Evolutionary conservation across 179 eudicot species (phyloP).

Genomic region (Corrigiola litoralis): DNA sequence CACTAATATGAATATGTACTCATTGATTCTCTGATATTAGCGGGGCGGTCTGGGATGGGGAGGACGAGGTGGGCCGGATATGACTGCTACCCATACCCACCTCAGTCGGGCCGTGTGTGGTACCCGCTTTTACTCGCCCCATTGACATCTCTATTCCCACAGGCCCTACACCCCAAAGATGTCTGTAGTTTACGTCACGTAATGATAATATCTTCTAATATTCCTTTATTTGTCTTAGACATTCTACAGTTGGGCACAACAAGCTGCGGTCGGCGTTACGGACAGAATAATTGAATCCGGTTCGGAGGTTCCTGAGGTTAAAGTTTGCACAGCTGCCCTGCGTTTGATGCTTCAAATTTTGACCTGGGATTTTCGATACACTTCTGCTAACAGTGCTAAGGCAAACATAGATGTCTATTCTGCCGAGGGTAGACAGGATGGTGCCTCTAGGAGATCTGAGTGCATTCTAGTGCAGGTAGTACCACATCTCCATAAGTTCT

Average conservation of each 20-base stretch:
- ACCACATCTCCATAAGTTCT: conserved; percentile 3
- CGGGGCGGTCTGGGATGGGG: too few species aligned
- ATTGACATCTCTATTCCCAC: too few species aligned
- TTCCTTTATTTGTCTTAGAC: conserved; percentile 38
- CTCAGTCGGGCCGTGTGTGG: too few species aligned
- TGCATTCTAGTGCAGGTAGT: conserved; percentile 75
- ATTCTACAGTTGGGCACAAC: conserved; percentile 88
- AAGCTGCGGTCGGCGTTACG: conserved; percentile 70
- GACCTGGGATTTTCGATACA: conserved; percentile 76
- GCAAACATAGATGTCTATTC: conserved; percentile 50
- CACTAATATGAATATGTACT: too few species aligned
- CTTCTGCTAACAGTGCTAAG: conserved; percentile 39
- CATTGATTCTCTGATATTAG: too few species aligned
- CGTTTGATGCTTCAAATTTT: conserved; percentile 93
- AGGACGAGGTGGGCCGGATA: too few species aligned
- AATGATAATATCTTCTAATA: not conserved
- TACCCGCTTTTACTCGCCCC: too few species aligned
- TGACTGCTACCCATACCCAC: too few species aligned
- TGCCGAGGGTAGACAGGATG: conserved; percentile 43
- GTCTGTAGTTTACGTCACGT: not conserved
- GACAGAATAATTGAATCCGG: conserved; percentile 59
- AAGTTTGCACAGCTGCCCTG: conserved; percentile 76
- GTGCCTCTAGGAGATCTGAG: conserved; percentile 48
- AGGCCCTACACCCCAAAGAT: too few species aligned
- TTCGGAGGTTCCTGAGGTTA: conserved; percentile 75